A percentile compares a stretch with the other conserved stretches of the same genome.
These are phyloP conservation scores for Miscanthus sacchariflorus DNA, from an alignment of 202 grass and related monocot species.

Conservation along the genomic window DNA sequence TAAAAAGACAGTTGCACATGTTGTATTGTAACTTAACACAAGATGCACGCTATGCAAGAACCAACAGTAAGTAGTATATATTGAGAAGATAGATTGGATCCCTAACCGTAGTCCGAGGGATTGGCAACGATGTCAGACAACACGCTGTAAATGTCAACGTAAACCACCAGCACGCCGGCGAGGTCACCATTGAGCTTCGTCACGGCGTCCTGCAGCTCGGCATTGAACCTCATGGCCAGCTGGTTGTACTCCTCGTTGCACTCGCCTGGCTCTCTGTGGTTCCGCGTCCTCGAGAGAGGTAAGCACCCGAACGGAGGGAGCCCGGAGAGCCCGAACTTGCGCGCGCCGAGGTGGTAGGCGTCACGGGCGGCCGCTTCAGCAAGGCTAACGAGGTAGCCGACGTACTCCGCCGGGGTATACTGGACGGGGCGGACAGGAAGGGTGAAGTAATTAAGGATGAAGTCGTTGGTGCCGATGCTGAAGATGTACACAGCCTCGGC, in stretches of 20 bases:
- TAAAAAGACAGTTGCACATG: too few species aligned
- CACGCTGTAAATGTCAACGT: constrained; percentile 44
- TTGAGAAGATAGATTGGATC: too few species aligned
- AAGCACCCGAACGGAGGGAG: constrained; percentile 66
- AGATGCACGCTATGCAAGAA: too few species aligned
- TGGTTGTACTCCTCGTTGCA: constrained; percentile 73
- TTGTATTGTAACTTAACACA: too few species aligned
- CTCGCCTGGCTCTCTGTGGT: constrained; percentile 37
- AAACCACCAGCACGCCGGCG: constrained; percentile 46
- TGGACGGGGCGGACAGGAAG: constrained; percentile 27
- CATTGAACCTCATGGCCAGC: constrained; percentile 53
- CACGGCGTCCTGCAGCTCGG: constrained; percentile 41
- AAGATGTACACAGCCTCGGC: constrained; percentile 62
- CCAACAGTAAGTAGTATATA: too few species aligned
- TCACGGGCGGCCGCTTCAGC: constrained; percentile 44
- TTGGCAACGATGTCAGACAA: constrained; percentile 37
- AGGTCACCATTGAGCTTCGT: constrained; percentile 54
- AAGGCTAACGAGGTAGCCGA: constrained; percentile 45
- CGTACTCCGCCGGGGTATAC: constrained; percentile 59
- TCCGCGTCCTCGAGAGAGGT: constrained; percentile 31
- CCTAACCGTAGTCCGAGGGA: constrained; percentile 61
- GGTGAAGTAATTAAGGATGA: constrained; percentile 66
- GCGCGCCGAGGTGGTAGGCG: constrained; percentile 58
- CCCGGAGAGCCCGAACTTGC: constrained; percentile 56
- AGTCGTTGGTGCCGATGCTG: constrained; percentile 88